Evolutionary conservation across 768 basidiomycete species (phyloP), one percentile per base, ranked within the genome.

Genomic region (Podaxis sp.): DNA sequence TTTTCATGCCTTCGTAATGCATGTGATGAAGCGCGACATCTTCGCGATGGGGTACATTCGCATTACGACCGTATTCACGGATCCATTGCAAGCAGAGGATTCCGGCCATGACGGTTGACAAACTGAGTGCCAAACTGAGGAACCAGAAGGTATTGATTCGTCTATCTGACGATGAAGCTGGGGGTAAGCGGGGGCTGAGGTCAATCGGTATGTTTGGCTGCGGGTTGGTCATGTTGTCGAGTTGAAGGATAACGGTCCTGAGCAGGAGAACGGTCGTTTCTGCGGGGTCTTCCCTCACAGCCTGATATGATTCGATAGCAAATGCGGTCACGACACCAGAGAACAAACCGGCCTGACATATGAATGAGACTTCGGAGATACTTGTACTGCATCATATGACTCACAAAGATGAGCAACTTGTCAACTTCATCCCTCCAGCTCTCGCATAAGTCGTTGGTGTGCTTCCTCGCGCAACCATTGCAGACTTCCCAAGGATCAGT

Each of bases 311-410:
- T 46, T 70, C 68, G 17, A 72, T 63, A 24, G 66, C 66, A 49
- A 73, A 73, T 4, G 68, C 67, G 7, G 68, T 69, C 17, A 72
- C 71, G 28, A 68, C 66, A 39, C 65, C 71, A 6, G 71, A 69
- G 57, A 72, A 72, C 30, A 72, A 66, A 28, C 68, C 70, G n/a
- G 70, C 69, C 71, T 72, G 42, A 33, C 4, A 5, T 8, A 15
- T 36, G 12, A 36, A 36, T 30, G 52, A 53, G 28, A 36, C 12
- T 51, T 24, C 22, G 13, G 2, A 33, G 15, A 28, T 15, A 53
- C 26, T 12, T 42, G 5, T 5, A 12, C 3, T 22, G 22, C n/a
- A 36, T 22, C 36, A 4, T 11, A 17, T 12, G 5, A 46, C 62
- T 22, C 38, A 64, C 65, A 33, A 66, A 66, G 15, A 66, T 46